Percentiles rank a stretch among this genome's conserved stretches.
These are phyloP conservation scores for Myxozyma vanderwaltii DNA, from an alignment of 805 yeast species.

Conservation along the genomic window DNA sequence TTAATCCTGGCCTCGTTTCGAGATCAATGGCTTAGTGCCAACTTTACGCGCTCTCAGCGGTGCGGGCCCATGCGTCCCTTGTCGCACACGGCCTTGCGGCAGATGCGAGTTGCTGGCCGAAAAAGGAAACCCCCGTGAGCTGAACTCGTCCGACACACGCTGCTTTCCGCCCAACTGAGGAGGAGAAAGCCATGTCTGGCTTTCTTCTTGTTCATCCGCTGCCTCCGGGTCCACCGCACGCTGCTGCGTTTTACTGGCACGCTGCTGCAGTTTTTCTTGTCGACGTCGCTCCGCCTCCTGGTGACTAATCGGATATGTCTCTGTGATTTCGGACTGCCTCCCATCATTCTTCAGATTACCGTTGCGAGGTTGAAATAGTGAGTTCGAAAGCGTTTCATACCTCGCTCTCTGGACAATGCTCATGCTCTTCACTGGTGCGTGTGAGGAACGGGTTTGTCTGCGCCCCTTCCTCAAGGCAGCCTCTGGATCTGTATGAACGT, in stretches of 20 bases:
- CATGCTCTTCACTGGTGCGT: slow-evolving; percentile 17
- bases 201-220: neutral
- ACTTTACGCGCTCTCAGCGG: no score
- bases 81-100: no score
- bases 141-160: no score
- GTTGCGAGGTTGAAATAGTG: slow-evolving; percentile 9
- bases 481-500: slow-evolving; percentile 20
- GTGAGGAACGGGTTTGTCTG: neutral
- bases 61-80: no score
- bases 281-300: slow-evolving; percentile 26
- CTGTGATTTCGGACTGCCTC: neutral
- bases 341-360: neutral
- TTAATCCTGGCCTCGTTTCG: neutral
- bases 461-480: slow-evolving; percentile 2
- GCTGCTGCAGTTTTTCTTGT: slow-evolving; percentile 9
- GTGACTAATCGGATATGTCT: slow-evolving; percentile 8
- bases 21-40: no score
- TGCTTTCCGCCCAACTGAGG: no score
- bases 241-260: neutral
- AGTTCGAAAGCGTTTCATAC: slow-evolving; percentile 17
- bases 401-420: slow-evolving; percentile 26
- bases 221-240: neutral
- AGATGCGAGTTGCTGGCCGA: no score
- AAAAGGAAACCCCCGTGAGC: no score
- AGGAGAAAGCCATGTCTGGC: no score